Conservation (phyloP, 2,329 filamentous ascomycete genomes). For the Taxawa tesnikishii region DNA sequence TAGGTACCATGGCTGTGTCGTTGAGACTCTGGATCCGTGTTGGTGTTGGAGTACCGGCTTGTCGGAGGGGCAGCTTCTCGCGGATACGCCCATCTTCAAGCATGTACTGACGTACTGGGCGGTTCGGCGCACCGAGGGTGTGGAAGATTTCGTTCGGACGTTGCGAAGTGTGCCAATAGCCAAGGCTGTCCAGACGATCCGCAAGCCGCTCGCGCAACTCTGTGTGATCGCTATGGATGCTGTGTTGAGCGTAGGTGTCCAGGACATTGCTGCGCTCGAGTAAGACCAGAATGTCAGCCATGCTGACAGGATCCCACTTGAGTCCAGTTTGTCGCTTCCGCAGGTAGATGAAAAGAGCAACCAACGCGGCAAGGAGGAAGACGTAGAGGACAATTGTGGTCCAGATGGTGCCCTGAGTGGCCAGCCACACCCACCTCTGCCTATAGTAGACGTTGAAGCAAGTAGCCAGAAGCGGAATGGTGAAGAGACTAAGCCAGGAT, state of each 20-base stretch:
- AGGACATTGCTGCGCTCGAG: constrained; percentile 71
- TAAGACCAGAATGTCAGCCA: constrained; percentile 70
- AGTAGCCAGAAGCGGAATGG: constrained; percentile 68
- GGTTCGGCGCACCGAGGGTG: constrained; percentile 56
- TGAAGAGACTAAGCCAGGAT: constrained; percentile 69
- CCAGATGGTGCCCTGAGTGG: constrained; percentile 70
- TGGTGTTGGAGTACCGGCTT: constrained; percentile 14
- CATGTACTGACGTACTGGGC: constrained; percentile 38
- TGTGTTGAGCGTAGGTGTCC: constrained; percentile 56
- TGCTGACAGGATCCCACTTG: constrained; percentile 70
- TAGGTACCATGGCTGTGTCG: constrained; percentile 4
- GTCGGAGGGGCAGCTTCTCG: constrained; percentile 23
- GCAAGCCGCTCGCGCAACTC: constrained; percentile 44
- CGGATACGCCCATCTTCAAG: constrained; percentile 33
- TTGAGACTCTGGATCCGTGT: constrained; percentile 18
- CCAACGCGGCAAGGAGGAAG: constrained; percentile 46
- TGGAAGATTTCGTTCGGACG: constrained; percentile 61
- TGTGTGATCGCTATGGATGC: constrained; percentile 41
- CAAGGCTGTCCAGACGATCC: constrained; percentile 58
- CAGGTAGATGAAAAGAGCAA: constrained; percentile 54
- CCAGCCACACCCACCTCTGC: constrained; percentile 64
- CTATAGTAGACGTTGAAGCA: constrained; percentile 58
- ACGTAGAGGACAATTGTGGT: constrained; percentile 62
- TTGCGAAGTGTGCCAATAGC: constrained; percentile 69
- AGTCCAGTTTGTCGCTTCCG: constrained; percentile 56